Evolutionary conservation across 1,139 yeast genomes (phyloP).

Genomic region (Hansenula sp.): DNA sequence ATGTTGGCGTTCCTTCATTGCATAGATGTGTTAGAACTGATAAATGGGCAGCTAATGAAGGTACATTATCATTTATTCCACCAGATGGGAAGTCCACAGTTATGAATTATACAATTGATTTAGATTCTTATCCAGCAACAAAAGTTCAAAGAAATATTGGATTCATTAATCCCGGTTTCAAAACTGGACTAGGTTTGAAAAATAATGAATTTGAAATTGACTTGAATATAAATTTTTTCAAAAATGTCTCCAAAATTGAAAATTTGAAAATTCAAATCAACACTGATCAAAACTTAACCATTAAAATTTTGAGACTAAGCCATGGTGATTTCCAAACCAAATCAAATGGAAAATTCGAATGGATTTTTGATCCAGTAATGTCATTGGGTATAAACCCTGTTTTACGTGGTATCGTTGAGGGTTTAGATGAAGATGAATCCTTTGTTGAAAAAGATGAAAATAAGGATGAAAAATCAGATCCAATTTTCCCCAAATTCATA

Average conservation of each 20-base stretch:
- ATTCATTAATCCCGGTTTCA: constrained; percentile 54
- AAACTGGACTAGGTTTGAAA: constrained; percentile 55
- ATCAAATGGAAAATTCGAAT: constrained; percentile 55
- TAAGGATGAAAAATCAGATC: constrained; percentile 12
- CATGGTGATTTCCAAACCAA: constrained; percentile 67
- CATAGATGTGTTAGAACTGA: constrained; percentile 39
- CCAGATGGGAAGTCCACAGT: constrained; percentile 79
- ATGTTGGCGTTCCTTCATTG: constrained; percentile 44
- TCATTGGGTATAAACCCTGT: constrained; percentile 68
- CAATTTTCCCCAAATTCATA: constrained; percentile 47
- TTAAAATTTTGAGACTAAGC: constrained; percentile 58
- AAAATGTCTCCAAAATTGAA: constrained; percentile 54
- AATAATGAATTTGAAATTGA: constrained; percentile 75
- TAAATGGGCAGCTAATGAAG: constrained; percentile 38
- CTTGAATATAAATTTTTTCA: constrained; percentile 48
- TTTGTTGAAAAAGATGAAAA: constrained; percentile 8
- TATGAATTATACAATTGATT: constrained; percentile 61
- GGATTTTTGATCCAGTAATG: constrained; percentile 64
- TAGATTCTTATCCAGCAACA: constrained; percentile 27
- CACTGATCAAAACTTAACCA: constrained; percentile 30
- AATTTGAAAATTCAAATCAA: constrained; percentile 48
- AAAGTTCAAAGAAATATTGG: constrained; percentile 38
- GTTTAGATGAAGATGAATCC: constrained; percentile 5
- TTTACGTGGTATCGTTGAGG: constrained; percentile 53
- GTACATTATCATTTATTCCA: constrained; percentile 66